Conservation (phyloP, 2,329 filamentous ascomycete species). For the Ophiostoma ips region DNA sequence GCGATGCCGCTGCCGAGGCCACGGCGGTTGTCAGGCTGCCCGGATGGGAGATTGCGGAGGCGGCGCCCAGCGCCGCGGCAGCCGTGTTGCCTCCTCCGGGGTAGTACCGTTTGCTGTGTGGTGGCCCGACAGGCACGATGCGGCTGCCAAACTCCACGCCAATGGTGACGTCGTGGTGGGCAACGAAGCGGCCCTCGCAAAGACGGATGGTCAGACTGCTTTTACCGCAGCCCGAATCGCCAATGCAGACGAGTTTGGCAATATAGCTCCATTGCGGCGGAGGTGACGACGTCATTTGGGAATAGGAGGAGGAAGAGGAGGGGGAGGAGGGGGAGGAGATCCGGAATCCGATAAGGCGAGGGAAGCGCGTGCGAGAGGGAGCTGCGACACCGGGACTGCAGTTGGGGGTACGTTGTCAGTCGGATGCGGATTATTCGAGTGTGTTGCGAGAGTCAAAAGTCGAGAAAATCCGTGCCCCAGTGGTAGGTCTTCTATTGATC, state of each 20-base stretch:
- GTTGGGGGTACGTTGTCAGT: no score
- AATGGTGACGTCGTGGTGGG: slow-evolving; percentile 93
- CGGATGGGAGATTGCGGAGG: slow-evolving; percentile 5
- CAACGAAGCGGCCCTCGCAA: slow-evolving; percentile 89
- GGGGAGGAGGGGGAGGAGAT: not conserved
- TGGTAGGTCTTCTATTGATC: no score
- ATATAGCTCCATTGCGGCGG: slow-evolving; percentile 88
- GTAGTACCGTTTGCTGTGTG: slow-evolving; percentile 38
- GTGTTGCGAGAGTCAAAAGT: no score
- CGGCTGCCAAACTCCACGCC: slow-evolving; percentile 91
- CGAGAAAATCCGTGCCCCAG: no score
- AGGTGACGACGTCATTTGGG: slow-evolving; percentile 33
- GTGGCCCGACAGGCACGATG: slow-evolving; percentile 80
- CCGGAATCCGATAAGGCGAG: no score
- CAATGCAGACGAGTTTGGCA: slow-evolving; percentile 94
- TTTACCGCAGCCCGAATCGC: slow-evolving; percentile 93
- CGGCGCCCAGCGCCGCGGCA: no score
- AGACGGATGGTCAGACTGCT: slow-evolving; percentile 87
- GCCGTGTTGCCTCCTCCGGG: no score
- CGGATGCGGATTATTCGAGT: no score
- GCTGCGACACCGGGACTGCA: no score
- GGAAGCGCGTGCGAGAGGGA: no score
- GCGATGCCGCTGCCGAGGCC: slow-evolving; percentile 8
- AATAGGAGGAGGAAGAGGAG: not conserved
- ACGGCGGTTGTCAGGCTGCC: not conserved